A percentile compares a stretch with the other conserved stretches of the same genome.
These are phyloP conservation scores for Rhizopogon vulgaris DNA, from an alignment of 768 basidiomycete species.

Conservation along the genomic window DNA sequence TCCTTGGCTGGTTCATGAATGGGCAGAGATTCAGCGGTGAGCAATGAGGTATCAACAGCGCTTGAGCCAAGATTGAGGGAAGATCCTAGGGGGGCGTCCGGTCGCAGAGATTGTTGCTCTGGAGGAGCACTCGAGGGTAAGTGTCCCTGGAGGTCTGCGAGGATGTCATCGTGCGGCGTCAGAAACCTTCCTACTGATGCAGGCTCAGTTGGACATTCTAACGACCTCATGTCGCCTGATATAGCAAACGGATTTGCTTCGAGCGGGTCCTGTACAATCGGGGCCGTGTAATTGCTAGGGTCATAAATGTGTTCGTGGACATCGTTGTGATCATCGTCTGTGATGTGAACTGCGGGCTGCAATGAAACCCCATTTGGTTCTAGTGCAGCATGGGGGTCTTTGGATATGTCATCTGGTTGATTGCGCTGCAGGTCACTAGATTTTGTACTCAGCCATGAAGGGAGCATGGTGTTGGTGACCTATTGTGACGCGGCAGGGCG, in stretches of 20 bases:
- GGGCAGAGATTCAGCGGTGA: neutral
- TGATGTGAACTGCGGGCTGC: slow-evolving; percentile 14
- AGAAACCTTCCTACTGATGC: slow-evolving; percentile 7
- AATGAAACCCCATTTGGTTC: slow-evolving; percentile 13
- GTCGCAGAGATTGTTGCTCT: slow-evolving; percentile 5
- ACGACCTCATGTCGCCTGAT: slow-evolving; percentile 4
- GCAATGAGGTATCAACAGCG: slow-evolving; percentile 3
- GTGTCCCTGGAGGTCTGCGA: slow-evolving; percentile 45
- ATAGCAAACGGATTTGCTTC: slow-evolving; percentile 8
- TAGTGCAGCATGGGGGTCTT: slow-evolving; percentile 7
- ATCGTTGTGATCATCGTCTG: slow-evolving; percentile 8
- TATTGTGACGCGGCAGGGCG: no score
- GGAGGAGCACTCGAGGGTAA: slow-evolving; percentile 13
- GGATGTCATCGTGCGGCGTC: slow-evolving; percentile 59
- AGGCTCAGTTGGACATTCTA: slow-evolving; percentile 3
- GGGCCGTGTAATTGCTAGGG: slow-evolving; percentile 16
- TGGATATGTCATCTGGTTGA: slow-evolving; percentile 7
- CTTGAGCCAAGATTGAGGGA: slow-evolving; percentile 2
- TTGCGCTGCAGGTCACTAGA: slow-evolving; percentile 12
- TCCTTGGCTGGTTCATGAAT: slow-evolving; percentile 4
- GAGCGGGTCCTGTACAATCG: slow-evolving; percentile 10
- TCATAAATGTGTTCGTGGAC: slow-evolving; percentile 19
- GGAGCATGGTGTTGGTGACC: slow-evolving; percentile 14
- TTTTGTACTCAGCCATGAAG: slow-evolving; percentile 25
- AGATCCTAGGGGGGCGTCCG: neutral